phyloP scores from a whole-genome alignment of 2,329 filamentous ascomycete genomes.

The Hypoxylon sp. region DNA sequence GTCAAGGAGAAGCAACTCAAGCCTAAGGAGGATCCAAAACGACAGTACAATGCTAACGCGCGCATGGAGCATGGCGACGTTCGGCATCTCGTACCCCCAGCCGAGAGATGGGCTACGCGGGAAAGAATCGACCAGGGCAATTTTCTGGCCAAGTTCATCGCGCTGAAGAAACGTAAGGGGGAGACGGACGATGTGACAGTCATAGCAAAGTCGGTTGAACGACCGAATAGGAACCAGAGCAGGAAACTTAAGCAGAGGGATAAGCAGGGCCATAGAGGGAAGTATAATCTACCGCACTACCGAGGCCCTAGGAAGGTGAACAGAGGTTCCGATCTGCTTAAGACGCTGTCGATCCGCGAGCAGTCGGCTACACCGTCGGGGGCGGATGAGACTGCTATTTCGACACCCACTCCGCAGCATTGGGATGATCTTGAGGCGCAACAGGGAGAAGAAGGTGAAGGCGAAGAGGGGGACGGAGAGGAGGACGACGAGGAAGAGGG shows the following conservation, averaged over 20 bases:
- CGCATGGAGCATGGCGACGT: constrained; percentile 53
- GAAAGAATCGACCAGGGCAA: constrained; percentile 56
- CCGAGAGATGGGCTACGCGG: constrained; percentile 64
- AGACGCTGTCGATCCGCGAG: constrained; percentile 29
- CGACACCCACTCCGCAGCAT: constrained; percentile 48
- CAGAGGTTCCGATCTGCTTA: constrained; percentile 12
- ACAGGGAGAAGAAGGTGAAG: constrained; percentile 14
- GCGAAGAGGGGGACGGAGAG: neutral
- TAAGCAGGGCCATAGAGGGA: constrained; percentile 31
- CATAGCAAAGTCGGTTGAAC: constrained; percentile 44
- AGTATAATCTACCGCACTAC: constrained; percentile 34
- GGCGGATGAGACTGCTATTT: constrained; percentile 23
- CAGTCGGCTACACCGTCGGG: constrained; percentile 19
- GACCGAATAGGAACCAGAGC: constrained; percentile 5
- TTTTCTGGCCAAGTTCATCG: constrained; percentile 77
- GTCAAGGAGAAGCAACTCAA: constrained; percentile 75
- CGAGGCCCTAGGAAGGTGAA: constrained; percentile 16
- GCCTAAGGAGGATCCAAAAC: constrained; percentile 56
- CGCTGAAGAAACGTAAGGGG: constrained; percentile 73
- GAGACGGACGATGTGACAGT: constrained; percentile 77
- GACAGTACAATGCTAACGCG: constrained; percentile 29
- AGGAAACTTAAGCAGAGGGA: constrained; percentile 10
- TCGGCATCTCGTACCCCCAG: constrained; percentile 60
- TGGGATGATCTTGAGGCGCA: constrained; percentile 48
- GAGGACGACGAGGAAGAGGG: constrained; percentile 20